Percentiles rank a stretch among this genome's conserved stretches.
These are phyloP conservation scores for Anisogramma anomala DNA, from an alignment of 2,329 filamentous ascomycete species.

Conservation along the genomic window DNA sequence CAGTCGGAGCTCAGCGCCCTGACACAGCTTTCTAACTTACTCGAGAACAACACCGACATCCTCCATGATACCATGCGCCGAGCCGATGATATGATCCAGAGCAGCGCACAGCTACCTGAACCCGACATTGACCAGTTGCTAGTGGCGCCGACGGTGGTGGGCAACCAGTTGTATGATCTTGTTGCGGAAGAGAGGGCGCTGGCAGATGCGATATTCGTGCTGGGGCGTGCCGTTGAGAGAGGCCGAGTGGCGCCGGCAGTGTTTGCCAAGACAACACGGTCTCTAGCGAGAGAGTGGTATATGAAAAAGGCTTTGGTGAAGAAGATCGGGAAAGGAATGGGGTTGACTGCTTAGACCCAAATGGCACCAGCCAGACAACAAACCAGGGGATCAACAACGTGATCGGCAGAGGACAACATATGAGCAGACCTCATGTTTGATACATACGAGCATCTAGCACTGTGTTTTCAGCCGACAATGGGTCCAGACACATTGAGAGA, in stretches of 20 bases:
- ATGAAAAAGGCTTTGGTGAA: slow-evolving; percentile 69
- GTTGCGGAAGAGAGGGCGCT: slow-evolving; percentile 82
- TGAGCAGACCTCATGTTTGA: no score
- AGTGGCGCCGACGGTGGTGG: slow-evolving; percentile 86
- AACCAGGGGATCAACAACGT: no score
- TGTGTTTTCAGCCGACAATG: no score
- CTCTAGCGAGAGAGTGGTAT: slow-evolving; percentile 68
- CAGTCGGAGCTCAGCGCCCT: slow-evolving; percentile 64
- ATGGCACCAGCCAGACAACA: no score
- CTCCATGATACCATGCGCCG: slow-evolving; percentile 65
- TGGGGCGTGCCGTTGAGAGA: slow-evolving; percentile 62
- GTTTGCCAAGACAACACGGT: slow-evolving; percentile 67
- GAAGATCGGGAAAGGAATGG: slow-evolving; percentile 70
- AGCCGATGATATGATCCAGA: slow-evolving; percentile 66
- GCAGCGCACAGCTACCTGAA: slow-evolving; percentile 54
- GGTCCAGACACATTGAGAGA: no score
- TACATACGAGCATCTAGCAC: no score
- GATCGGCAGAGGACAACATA: no score
- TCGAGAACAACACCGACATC: slow-evolving; percentile 67
- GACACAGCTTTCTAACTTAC: slow-evolving; percentile 55
- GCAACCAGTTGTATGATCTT: slow-evolving; percentile 80
- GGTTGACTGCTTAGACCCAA: slow-evolving; percentile 38
- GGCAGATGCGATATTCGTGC: slow-evolving; percentile 74
- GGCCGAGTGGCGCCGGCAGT: slow-evolving; percentile 60
- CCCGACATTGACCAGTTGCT: slow-evolving; percentile 82